A percentile compares a stretch with the other conserved stretches of the same genome.
Conservation (phyloP, 306 rosid species). For the Astragalus glycyphyllos region DNA sequence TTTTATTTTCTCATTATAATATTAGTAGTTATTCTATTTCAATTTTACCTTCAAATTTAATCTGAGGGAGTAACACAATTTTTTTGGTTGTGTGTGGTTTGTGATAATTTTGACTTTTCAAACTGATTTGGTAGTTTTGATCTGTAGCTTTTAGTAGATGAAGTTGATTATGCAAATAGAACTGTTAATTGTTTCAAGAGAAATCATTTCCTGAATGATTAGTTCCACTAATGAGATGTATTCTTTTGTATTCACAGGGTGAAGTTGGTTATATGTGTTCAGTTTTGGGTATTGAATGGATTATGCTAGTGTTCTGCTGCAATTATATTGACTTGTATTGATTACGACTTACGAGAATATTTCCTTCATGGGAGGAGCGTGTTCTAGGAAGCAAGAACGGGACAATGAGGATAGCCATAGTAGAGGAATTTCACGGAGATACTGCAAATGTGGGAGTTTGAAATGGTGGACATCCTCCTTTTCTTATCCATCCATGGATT, state of each 20-base stretch:
- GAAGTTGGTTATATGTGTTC: slow-evolving; percentile 48
- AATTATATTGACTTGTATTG: slow-evolving; percentile 47
- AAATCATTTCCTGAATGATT: slow-evolving; percentile 27
- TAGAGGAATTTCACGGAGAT: slow-evolving; percentile 61
- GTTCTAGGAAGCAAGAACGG: slow-evolving; percentile 85
- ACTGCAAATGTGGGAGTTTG: slow-evolving; percentile 83
- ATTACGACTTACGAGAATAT: slow-evolving; percentile 50
- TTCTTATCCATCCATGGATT: slow-evolving; percentile 58
- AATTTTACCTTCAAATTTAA: too few species aligned
- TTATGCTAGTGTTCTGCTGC: slow-evolving; percentile 47
- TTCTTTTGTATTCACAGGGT: slow-evolving; percentile 43
- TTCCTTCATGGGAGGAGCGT: slow-evolving; percentile 88
- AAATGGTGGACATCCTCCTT: slow-evolving; percentile 86
- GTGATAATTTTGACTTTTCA: slow-evolving; percentile 7
- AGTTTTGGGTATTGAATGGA: slow-evolving; percentile 54
- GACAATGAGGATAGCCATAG: slow-evolving; percentile 56
- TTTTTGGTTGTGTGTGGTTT: background rate
- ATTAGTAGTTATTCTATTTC: too few species aligned
- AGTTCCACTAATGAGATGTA: slow-evolving; percentile 42
- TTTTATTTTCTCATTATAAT: too few species aligned
- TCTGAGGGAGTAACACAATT: too few species aligned
- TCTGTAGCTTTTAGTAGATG: slow-evolving; percentile 8
- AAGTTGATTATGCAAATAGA: background rate
- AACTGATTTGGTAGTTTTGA: slow-evolving; percentile 29
- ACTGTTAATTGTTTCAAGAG: slow-evolving; percentile 15